Percentiles rank a stretch among this genome's conserved stretches.
Evolutionary conservation across 257 asterid genomes (phyloP).

Genomic region (Echium plantagineum): DNA sequence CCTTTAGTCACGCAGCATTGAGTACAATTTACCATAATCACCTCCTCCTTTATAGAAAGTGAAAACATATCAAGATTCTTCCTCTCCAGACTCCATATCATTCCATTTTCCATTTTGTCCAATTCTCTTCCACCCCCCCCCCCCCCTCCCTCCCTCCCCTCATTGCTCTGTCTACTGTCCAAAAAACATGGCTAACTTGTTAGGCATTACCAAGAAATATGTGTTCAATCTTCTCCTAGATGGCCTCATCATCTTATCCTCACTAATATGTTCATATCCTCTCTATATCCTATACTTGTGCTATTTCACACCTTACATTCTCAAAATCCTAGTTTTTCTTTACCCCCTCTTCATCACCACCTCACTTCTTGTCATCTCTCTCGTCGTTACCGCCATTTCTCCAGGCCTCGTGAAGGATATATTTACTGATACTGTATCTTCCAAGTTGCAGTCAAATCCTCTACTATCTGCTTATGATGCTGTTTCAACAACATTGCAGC

Average conservation of each 20-base stretch:
- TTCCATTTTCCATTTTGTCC: slow-evolving; percentile 19
- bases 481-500: slow-evolving; percentile 12
- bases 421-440: slow-evolving; percentile 3
- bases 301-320: slow-evolving; percentile 55
- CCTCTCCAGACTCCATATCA: slow-evolving; percentile 24
- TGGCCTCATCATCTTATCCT: slow-evolving; percentile 18
- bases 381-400: slow-evolving; percentile 19
- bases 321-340: slow-evolving; percentile 45
- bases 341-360: slow-evolving; percentile 69
- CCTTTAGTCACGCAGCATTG: slow-evolving; percentile 78
- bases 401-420: slow-evolving; percentile 10
- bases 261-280: slow-evolving; percentile 49
- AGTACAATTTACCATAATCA: slow-evolving; percentile 15
- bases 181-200: slow-evolving; percentile 37
- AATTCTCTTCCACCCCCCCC: too few relatives aligned
- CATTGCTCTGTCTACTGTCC: not conserved
- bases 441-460: not conserved
- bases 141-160: slow-evolving; percentile 1
- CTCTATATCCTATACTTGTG: slow-evolving; percentile 53
- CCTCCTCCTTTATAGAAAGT: slow-evolving; percentile 1
- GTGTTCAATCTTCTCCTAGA: slow-evolving; percentile 29
- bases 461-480: slow-evolving; percentile 9
- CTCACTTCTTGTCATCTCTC: slow-evolving; percentile 37
- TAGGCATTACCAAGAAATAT: slow-evolving; percentile 18
- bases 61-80: slow-evolving; percentile 9